Evolutionary conservation across 139 green algal genomes (phyloP), one percentile per base, ranked within the genome.

Genomic region (Coelastrella sp.): DNA sequence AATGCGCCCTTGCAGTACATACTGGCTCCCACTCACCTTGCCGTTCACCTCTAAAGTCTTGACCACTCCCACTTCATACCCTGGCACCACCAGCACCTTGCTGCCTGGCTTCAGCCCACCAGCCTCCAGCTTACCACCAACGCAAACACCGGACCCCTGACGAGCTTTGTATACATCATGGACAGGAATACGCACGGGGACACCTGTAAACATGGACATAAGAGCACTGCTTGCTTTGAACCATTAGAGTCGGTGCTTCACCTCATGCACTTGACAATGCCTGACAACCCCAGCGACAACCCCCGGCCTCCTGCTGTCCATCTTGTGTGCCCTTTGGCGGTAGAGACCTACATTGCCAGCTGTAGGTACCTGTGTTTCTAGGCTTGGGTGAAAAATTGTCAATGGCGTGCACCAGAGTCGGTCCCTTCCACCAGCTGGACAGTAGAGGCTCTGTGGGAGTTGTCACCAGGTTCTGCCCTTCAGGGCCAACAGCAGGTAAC

Each of bases 121-220:
- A 2, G 62, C 86, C 91, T 98, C 96, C 40, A 99, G 38, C 91
- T 98, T 99, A 67, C 96, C 96, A 7, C 91, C 87, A 2, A 98
- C 82, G 2, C 79, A 89, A 0, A 90, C 72, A 7, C 81, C 85
- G 0, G 17, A n/a, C 11, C 91, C 88, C 62, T 38, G 40, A 32
- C 88, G 81, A 50, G 51, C 89, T 27, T 90, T 92, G 88, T 89
- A 89, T 15, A 96, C 90, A 48, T 98, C 94, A 0, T 90, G 69
- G 0, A 98, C 79, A 19, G 96, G 92, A 81, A 98, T 59, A 27
- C 95, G 89, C 68, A 97, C 76, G 2, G 96, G 95, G 34, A 71
- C 66, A 6, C 86, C 84, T 88, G 90, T 74, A 57, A n/a, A 64
- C 48, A 57, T 15, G 0, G 13, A 2, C 13, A 0, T 2, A 15